Percentiles rank a stretch among this genome's conserved stretches.
These are phyloP conservation scores for Cladobotryum protrusum DNA, from an alignment of 2,329 filamentous ascomycete species.

Conservation along the genomic window DNA sequence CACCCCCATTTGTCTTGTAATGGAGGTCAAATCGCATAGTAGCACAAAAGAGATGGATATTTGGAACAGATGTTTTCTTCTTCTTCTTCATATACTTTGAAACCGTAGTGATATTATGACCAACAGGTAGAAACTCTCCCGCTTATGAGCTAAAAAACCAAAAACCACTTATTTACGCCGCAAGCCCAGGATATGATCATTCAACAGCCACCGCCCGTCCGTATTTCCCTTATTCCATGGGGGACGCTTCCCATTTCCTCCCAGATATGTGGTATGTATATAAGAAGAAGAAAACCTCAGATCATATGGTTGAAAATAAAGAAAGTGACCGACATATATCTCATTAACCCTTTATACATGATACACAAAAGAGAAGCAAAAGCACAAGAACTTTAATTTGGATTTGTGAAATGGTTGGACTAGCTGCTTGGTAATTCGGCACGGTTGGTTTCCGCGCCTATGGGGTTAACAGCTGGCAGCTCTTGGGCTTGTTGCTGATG, in stretches of 20 bases:
- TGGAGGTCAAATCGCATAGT: too few relatives aligned
- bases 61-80: neutral
- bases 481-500: conserved; percentile 18
- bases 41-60: conserved; percentile 3
- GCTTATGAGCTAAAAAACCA: too few relatives aligned
- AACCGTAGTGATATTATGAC: too few relatives aligned
- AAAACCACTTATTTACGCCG: too few relatives aligned
- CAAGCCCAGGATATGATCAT: too few relatives aligned
- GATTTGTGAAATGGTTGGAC: neutral
- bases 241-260: too few relatives aligned
- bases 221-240: too few relatives aligned
- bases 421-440: conserved; percentile 21
- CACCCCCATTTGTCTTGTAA: too few relatives aligned
- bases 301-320: neutral
- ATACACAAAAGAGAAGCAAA: neutral
- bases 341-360: conserved; percentile 3
- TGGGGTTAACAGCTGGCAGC: conserved; percentile 21
- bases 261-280: neutral
- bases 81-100: neutral
- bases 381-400: neutral
- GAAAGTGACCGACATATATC: neutral
- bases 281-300: neutral
- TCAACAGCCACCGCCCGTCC: too few relatives aligned
- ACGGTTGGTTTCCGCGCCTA: conserved; percentile 27
- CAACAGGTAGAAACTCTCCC: too few relatives aligned